Evolutionary conservation across 176 grass and related monocot species (phyloP), one percentile per base, ranked within the genome.

Genomic region (Phoenix roebelenii): DNA sequence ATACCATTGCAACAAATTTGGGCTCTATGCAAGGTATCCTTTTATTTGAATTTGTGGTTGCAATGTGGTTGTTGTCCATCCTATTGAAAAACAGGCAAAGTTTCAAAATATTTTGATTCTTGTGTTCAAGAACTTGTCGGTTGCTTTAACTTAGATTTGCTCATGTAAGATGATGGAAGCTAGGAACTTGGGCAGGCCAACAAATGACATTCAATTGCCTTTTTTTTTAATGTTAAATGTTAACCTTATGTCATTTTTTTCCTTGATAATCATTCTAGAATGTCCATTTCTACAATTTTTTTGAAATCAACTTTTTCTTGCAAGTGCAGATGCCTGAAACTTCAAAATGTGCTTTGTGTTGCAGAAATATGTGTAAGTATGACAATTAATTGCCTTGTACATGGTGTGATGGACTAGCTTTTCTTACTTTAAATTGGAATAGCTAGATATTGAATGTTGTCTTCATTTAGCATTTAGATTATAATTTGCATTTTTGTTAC

Each of bases 261-360:
- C 35, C 35, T 44, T 9, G 1, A 44, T 44, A 3, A 9, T 14
- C 35, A 44, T 1, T 44, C 35, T 44, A 44, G 35, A 12, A 44
- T 44, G 35, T 44, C 0, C 9, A 44, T 44, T 44, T 44, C 35
- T 44, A 44, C 35, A 44, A 12, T 14, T 44, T 44, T 28, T 44
- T 44, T 44, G 35, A 44, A 44, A 44, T 44, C 35, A 44, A 14
- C 35, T 3, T 44, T 44, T 44, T 44, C 35, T 44, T 44, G 35
- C 7, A 4, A 2, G 6, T 80, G 22, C 30, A 80, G 77, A 68
- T 80, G 72, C 18, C 57, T 85, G 68, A 79, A 63, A 69, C 49
- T 90, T 48, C 87, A 79, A 79, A 85, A 72, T 64, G 87, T 85
- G 24, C 76, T 90, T 82, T 90, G 82, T 70, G 60, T 52, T 19